phyloP scores from a whole-genome alignment of 2,329 filamentous ascomycete genomes.

The Aspergillus sp. region DNA sequence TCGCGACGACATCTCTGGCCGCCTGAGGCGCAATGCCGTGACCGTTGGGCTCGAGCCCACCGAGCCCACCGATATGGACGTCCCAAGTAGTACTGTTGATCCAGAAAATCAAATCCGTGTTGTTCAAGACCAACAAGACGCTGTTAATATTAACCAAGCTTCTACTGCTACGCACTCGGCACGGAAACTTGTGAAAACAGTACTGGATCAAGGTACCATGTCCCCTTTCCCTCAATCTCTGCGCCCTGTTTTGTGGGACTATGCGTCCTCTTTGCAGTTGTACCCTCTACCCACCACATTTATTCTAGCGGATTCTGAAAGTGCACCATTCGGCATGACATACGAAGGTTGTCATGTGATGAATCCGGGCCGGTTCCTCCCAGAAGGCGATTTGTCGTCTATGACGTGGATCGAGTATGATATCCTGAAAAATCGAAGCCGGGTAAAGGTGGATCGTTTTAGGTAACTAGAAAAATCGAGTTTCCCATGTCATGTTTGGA shows the following conservation, averaged over 20 bases:
- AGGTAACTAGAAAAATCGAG: not conserved
- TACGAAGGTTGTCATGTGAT: constrained; percentile 96
- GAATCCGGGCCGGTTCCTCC: constrained; percentile 80
- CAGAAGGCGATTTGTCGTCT: constrained; percentile 65
- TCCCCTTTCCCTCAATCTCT: constrained; percentile 79
- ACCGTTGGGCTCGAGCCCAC: constrained; percentile 56
- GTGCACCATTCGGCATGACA: constrained; percentile 79
- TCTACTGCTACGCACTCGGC: constrained; percentile 50
- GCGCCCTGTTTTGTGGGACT: constrained; percentile 89
- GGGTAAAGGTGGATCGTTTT: constrained; percentile 65
- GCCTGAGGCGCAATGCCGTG: constrained; percentile 75
- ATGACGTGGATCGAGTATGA: constrained; percentile 89
- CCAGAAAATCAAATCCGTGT: constrained; percentile 30
- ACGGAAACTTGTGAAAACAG: constrained; percentile 80
- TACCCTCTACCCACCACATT: constrained; percentile 87
- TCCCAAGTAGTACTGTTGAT: constrained; percentile 25
- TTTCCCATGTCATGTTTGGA: not conserved
- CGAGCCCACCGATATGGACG: constrained; percentile 23
- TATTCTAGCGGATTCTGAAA: constrained; percentile 78
- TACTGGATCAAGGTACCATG: constrained; percentile 87
- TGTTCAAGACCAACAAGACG: constrained; percentile 18
- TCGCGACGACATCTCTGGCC: constrained; percentile 78
- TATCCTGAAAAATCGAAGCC: constrained; percentile 60
- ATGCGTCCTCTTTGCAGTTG: constrained; percentile 70
- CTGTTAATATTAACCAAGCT: constrained; percentile 18